Evolutionary conservation across 2,329 filamentous ascomycete species (phyloP).

Genomic region (Colletotrichum liaoningense): DNA sequence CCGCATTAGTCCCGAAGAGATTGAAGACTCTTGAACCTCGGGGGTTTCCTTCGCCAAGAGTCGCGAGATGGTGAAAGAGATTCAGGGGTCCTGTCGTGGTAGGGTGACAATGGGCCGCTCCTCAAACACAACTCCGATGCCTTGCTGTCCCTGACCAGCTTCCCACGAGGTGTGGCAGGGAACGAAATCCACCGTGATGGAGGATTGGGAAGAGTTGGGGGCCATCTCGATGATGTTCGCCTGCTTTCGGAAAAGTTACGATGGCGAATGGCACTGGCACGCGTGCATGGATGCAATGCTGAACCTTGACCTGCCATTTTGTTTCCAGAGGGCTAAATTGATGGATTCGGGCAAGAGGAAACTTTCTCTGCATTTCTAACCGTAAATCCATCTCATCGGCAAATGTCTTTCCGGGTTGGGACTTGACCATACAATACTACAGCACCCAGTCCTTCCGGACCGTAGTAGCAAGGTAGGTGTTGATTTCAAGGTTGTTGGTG

Average conservation of each 20-base stretch:
- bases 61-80: background rate
- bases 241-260: background rate
- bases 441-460: background rate
- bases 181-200: constrained; percentile 3
- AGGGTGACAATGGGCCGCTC: constrained; percentile 18
- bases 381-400: background rate
- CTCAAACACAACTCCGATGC: constrained; percentile 13
- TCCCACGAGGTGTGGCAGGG: constrained; percentile 31
- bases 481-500: background rate
- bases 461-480: too few relatives aligned
- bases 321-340: background rate
- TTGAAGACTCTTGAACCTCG: background rate
- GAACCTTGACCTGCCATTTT: background rate
- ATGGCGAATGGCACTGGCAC: background rate
- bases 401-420: background rate
- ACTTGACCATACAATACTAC: background rate
- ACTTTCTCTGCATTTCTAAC: background rate
- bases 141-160: constrained; percentile 8
- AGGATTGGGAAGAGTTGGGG: constrained; percentile 2
- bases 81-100: constrained; percentile 4
- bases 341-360: background rate
- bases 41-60: constrained; percentile 1
- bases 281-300: constrained; percentile 10
- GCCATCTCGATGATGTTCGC: background rate
- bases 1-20: constrained; percentile 23